These are phyloP conservation scores for Amphirosellinia nigrospora DNA, from an alignment of 495 filamentous ascomycete genomes.

Conservation along the genomic window DNA sequence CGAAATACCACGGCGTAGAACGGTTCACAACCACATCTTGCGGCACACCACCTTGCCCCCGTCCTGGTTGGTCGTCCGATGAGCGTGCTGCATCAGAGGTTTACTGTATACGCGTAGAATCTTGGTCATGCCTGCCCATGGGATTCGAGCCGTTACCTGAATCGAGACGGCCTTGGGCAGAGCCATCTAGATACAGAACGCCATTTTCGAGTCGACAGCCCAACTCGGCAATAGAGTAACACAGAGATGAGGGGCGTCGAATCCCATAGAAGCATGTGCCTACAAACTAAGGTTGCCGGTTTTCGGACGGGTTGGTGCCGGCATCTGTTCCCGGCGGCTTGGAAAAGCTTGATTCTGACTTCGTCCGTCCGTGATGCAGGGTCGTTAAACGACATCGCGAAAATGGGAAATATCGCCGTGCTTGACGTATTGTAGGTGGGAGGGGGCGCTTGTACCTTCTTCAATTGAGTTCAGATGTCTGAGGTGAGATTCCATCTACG, in stretches of 20 bases:
- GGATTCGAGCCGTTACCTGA: not conserved
- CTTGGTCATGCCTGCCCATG: not conserved
- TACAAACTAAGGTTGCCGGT: not conserved
- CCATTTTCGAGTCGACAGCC: not conserved
- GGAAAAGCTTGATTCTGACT: conserved; percentile 25
- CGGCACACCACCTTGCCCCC: not conserved
- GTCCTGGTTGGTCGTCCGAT: conserved; percentile 8
- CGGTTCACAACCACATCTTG: conserved; percentile 1
- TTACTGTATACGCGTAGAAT: not conserved
- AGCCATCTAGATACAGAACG: not conserved
- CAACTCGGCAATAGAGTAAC: not conserved
- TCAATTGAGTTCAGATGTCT: conserved; percentile 16
- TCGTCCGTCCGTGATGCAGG: not conserved
- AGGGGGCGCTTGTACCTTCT: conserved; percentile 23
- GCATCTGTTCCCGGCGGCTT: conserved; percentile 18
- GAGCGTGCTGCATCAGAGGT: conserved; percentile 1
- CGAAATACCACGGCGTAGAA: conserved; percentile 6
- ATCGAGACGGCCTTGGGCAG: not conserved
- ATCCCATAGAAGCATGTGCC: not conserved
- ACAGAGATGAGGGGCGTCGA: not conserved
- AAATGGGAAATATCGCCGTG: conserved; percentile 4
- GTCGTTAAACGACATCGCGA: not conserved
- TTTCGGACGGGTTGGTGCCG: conserved; percentile 11
- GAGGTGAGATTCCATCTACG: conserved; percentile 18
- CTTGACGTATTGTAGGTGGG: not conserved